Base-by-base conservation (phyloP, 1,284 basidiomycete genomes). In the Pseudozyma sp. region DNA sequence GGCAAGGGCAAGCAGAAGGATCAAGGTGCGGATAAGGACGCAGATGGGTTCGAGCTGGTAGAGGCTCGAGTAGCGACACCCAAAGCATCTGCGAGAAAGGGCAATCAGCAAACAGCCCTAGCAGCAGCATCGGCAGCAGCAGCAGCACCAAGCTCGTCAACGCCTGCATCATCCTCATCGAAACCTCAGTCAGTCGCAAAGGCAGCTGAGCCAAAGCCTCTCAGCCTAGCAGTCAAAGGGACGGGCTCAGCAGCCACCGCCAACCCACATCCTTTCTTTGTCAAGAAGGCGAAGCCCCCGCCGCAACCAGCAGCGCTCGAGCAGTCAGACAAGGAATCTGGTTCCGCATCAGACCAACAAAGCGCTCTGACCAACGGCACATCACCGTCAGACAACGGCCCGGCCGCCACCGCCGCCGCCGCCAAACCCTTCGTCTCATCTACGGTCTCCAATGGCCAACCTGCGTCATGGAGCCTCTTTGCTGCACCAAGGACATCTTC, bases 391-490 rank as follows among this genome's bases (percentile, higher is more conserved):
- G 52, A 31, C 1, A 59, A 62, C 21, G 51, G 45, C 21, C 57
- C 57, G 25, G 51, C 54, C 25, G 25, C 25, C 6, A 31, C 25
- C 6, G 25, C 25, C 25, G 25, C 25, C 25, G 25, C 25, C 25
- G 25, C 25, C 25, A 31, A 31, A 16, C 36, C 39, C 35, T 40
- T 49, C 6, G 36, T 12, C 34, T 50, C 59, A 2, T 68, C 59
- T 18, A 40, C 36, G 8, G 39, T 40, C 5, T 53, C 43, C 38
- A 48, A 40, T 9, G 44, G 40, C 9, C 6, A 55, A 13, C 56
- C 63, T 8, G 62, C 71, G 11, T 56, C 66, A 2, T 70, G 63
- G 72, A 66, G 62, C 39, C 68, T 75, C 14, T 75, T 75, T 35
- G 39, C 72, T 1, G 45, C 72, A 1, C 62, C 57, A 7, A 54